These are phyloP conservation scores for Penicillium goetzii DNA, from an alignment of 495 filamentous ascomycete species.

Conservation along the genomic window DNA sequence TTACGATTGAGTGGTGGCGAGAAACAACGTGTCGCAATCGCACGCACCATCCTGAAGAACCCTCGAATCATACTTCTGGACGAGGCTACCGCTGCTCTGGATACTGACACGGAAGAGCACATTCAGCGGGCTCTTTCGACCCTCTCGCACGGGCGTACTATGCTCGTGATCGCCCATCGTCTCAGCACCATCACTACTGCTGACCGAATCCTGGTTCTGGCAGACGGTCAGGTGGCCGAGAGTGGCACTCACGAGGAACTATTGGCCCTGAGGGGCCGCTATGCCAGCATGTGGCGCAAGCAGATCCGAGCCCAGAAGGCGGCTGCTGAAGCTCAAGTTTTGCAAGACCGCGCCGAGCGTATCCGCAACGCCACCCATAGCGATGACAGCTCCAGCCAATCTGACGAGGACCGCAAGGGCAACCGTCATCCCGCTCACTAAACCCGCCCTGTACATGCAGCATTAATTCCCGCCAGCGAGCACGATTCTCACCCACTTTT, in stretches of 20 bases:
- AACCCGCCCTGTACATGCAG: conserved; percentile 21
- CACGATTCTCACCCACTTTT: conserved; percentile 28
- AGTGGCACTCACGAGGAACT: conserved; percentile 86
- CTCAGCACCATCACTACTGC: conserved; percentile 93
- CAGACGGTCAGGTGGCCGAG: conserved; percentile 82
- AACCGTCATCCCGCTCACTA: conserved; percentile 33
- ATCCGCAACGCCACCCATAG: conserved; percentile 49
- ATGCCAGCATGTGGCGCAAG: conserved; percentile 94
- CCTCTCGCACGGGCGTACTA: conserved; percentile 81
- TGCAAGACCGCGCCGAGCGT: conserved; percentile 51
- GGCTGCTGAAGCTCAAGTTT: conserved; percentile 69
- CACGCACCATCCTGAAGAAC: conserved; percentile 93
- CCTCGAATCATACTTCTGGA: conserved; percentile 95
- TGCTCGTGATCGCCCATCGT: conserved; percentile 84
- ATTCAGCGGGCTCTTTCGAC: conserved; percentile 85
- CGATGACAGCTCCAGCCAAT: conserved; percentile 58
- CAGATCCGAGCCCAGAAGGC: conserved; percentile 89
- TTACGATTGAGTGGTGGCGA: conserved; percentile 92
- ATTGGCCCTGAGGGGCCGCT: conserved; percentile 74
- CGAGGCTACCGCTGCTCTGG: conserved; percentile 93
- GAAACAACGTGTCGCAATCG: conserved; percentile 96
- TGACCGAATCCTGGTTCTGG: conserved; percentile 92
- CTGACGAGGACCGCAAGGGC: conserved; percentile 53
- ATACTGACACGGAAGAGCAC: conserved; percentile 94
- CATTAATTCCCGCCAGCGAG: conserved; percentile 20